phyloP scores from a whole-genome alignment of 2,329 filamentous ascomycete species.

The Incumbomyces lentus region DNA sequence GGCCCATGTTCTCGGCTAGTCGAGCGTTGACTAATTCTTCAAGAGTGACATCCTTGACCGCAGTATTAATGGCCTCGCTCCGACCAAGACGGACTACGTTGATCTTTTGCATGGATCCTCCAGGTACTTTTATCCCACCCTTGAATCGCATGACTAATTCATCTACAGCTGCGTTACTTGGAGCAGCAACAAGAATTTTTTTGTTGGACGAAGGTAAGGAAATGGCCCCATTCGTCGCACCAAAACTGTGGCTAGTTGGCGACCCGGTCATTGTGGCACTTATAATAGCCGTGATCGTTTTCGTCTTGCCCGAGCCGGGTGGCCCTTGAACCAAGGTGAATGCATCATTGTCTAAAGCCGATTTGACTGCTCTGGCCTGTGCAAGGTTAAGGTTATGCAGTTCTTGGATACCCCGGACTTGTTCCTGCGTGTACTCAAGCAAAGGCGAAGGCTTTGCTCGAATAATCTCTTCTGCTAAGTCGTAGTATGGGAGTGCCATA shows the following conservation, averaged over 20 bases:
- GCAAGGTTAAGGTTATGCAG: slow-evolving; percentile 80
- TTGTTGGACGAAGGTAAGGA: slow-evolving; percentile 43
- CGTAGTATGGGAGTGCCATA: slow-evolving; percentile 86
- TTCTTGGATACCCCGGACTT: slow-evolving; percentile 55
- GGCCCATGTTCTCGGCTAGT: slow-evolving; percentile 39
- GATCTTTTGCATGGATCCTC: slow-evolving; percentile 62
- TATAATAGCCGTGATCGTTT: slow-evolving; percentile 84
- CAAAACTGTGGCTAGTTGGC: slow-evolving; percentile 14
- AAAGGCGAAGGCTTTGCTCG: slow-evolving; percentile 83
- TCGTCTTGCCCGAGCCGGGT: slow-evolving; percentile 94
- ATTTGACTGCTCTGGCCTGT: slow-evolving; percentile 83
- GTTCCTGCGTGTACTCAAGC: slow-evolving; percentile 66
- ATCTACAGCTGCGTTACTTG: slow-evolving; percentile 95
- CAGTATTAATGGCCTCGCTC: slow-evolving; percentile 82
- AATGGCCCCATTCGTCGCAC: slow-evolving; percentile 11
- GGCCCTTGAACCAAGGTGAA: slow-evolving; percentile 95
- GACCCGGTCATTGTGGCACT: slow-evolving; percentile 46
- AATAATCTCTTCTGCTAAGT: slow-evolving; percentile 85
- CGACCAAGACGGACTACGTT: slow-evolving; percentile 83
- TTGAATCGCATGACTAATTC: slow-evolving; percentile 91
- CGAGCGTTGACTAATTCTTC: slow-evolving; percentile 78
- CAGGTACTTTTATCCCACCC: slow-evolving; percentile 66
- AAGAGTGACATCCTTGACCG: slow-evolving; percentile 81
- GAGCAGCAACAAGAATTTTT: slow-evolving; percentile 92
- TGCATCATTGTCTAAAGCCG: slow-evolving; percentile 87